phyloP scores from a whole-genome alignment of 345 rosid species.

The Noccaea bulbosa region DNA sequence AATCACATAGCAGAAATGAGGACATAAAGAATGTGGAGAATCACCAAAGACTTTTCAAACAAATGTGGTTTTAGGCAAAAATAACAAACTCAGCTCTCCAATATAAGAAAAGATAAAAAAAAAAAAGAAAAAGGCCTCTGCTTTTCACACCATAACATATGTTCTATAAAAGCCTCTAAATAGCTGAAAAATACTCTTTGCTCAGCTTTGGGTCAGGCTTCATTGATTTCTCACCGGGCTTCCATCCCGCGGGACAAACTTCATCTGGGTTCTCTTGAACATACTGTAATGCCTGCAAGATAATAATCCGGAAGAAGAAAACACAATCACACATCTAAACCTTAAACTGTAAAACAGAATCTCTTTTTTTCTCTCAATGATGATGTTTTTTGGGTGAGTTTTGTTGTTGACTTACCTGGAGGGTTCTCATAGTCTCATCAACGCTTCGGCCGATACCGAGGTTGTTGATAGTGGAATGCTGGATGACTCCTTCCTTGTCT shows the following conservation, averaged over 20 bases:
- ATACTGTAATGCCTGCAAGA: constrained; percentile 76
- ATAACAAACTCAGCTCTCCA: constrained; percentile 2
- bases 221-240: constrained; percentile 92
- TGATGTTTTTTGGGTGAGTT: not conserved
- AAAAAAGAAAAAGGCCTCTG: not conserved
- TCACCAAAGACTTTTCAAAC: not conserved
- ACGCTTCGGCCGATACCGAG: constrained; percentile 91
- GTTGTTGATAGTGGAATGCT: constrained; percentile 92
- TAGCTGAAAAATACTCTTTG: constrained; percentile 77
- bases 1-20: constrained; percentile 1
- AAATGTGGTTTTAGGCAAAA: constrained; percentile 19
- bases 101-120: constrained; percentile 1
- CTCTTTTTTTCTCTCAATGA: constrained; percentile 1
- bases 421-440: constrained; percentile 91
- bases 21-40: not conserved
- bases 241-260: constrained; percentile 96
- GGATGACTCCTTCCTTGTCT: constrained; percentile 89
- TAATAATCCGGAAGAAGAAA: not conserved
- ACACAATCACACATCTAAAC: not conserved
- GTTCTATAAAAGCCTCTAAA: constrained; percentile 19
- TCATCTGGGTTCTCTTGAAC: constrained; percentile 94
- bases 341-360: not conserved
- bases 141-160: not conserved
- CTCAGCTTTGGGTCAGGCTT: constrained; percentile 90
- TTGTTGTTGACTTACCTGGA: constrained; percentile 83